Evolutionary conservation across 192 early-diverging fungal species (phyloP).

Genomic region (Phycomyces blakesleeanus): DNA sequence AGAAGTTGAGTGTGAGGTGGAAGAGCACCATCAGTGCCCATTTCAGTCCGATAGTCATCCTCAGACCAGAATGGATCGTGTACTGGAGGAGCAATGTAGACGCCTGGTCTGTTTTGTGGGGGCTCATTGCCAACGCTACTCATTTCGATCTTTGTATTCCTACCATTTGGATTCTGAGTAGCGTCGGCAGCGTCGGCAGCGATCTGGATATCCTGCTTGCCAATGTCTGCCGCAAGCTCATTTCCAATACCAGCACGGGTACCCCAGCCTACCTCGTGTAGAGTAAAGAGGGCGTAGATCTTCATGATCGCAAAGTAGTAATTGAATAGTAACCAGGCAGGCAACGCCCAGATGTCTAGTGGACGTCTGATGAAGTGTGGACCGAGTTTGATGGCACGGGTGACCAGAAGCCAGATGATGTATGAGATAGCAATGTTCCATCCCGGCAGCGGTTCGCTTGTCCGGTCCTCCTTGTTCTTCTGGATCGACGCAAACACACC

Average conservation of each 20-base stretch:
- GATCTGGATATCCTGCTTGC: constrained; percentile 5
- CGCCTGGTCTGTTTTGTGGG: too few relatives aligned
- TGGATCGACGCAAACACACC: constrained; percentile 44
- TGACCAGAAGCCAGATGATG: constrained; percentile 60
- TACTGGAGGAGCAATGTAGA: neutral
- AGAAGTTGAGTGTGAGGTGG: neutral
- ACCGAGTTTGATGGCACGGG: constrained; percentile 59
- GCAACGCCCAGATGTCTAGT: constrained; percentile 59
- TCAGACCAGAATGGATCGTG: constrained; percentile 3
- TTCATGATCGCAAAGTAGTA: constrained; percentile 71
- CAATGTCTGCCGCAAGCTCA: constrained; percentile 32
- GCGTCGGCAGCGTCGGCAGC: neutral
- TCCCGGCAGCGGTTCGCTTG: constrained; percentile 39
- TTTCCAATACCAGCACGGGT: constrained; percentile 51
- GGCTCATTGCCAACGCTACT: too few relatives aligned
- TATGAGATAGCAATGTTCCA: constrained; percentile 63
- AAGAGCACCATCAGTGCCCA: neutral
- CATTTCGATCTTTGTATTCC: too few relatives aligned
- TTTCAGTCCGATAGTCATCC: neutral
- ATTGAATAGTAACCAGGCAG: constrained; percentile 65
- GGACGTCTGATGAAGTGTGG: constrained; percentile 64
- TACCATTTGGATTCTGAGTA: too few relatives aligned
- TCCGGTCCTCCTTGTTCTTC: constrained; percentile 24
- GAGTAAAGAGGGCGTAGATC: constrained; percentile 65
- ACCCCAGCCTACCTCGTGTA: constrained; percentile 70